Base-by-base conservation (phyloP, 257 asterid genomes). In the Agastache rugosa region DNA sequence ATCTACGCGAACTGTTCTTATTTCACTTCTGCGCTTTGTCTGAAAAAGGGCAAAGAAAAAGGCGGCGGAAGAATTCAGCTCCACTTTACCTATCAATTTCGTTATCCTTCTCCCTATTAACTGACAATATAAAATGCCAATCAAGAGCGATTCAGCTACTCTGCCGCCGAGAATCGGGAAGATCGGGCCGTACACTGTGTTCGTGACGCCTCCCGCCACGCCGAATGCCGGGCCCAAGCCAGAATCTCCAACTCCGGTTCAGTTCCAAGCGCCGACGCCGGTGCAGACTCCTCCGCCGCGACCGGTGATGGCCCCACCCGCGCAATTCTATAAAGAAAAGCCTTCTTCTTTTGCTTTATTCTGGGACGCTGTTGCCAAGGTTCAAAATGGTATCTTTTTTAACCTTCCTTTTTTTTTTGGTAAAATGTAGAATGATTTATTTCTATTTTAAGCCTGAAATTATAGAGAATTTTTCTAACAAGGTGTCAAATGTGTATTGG, bases 141-240 rank as follows among this genome's bases (percentile, higher is more conserved):
- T 77, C 64, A 79, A 71, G 60, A 65, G 56, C 14, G 89, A 77
- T 77, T 67, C 90, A 4, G 82, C 66, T 6, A 77, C 88, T 63
- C 92, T 87, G 77, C 86, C 89, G 69, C 99, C 97, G 63, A 85
- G 92, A 88, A 94, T 94, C 89, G 99, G 97, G 8, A 94, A 94
- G 96, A 94, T 94, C 93, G 99, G 99, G 2, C 99, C 99, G 7
- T 94, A 94, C 86, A 94, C 98, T 17, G 99, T 94, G 71, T 94
- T 94, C 80, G 85, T 94, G 60, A 94, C 99, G 64, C 97, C 97
- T 69, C 95, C 96, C 5, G 75, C 97, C 6, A 86, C 97, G 19
- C 97, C 96, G 8, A 77, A 66, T 54, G 77, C 84, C 8, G 54
- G 65, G 63, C 67, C 80, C 0, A 77, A 69, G 75, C 86, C 87